phyloP scores from a whole-genome alignment of 768 basidiomycete species.

The Lactifluus subvellereus region DNA sequence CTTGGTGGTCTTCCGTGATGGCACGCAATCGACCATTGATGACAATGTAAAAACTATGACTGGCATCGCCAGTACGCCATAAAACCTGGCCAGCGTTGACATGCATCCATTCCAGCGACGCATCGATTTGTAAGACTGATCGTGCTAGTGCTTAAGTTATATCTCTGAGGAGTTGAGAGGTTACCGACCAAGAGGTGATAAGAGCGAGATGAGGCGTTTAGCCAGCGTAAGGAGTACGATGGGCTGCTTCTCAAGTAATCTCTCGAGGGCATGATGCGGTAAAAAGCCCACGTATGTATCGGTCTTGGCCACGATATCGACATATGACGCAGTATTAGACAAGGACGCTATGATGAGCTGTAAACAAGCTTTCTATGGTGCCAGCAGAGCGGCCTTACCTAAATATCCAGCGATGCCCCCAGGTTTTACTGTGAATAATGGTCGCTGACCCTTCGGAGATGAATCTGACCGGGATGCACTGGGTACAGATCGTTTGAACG shows the following conservation, averaged over 20 bases:
- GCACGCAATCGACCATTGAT: constrained; percentile 94
- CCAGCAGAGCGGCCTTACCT: constrained; percentile 39
- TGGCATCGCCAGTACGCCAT: constrained; percentile 84
- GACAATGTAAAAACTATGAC: constrained; percentile 97
- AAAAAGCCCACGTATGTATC: constrained; percentile 98
- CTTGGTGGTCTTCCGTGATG: constrained; percentile 72
- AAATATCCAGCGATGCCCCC: constrained; percentile 98
- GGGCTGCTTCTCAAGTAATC: constrained; percentile 86
- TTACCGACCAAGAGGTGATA: constrained; percentile 80
- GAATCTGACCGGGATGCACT: constrained; percentile 32
- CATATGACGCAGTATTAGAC: constrained; percentile 88
- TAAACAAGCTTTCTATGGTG: background rate
- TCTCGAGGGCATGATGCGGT: constrained; percentile 80
- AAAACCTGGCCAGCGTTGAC: constrained; percentile 92
- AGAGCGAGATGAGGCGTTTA: constrained; percentile 89
- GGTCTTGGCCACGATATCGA: constrained; percentile 94
- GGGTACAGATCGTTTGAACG: constrained; percentile 19
- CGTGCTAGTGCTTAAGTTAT: background rate
- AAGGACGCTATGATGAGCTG: constrained; percentile 62
- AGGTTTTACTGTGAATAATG: constrained; percentile 91
- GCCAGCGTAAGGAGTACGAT: constrained; percentile 94
- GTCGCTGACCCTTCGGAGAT: constrained; percentile 41
- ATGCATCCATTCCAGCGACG: constrained; percentile 97
- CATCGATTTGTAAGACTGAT: constrained; percentile 91
- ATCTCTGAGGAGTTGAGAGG: background rate